Base-by-base conservation (phyloP, 331 rosid genomes). In the Saraca asoca region DNA sequence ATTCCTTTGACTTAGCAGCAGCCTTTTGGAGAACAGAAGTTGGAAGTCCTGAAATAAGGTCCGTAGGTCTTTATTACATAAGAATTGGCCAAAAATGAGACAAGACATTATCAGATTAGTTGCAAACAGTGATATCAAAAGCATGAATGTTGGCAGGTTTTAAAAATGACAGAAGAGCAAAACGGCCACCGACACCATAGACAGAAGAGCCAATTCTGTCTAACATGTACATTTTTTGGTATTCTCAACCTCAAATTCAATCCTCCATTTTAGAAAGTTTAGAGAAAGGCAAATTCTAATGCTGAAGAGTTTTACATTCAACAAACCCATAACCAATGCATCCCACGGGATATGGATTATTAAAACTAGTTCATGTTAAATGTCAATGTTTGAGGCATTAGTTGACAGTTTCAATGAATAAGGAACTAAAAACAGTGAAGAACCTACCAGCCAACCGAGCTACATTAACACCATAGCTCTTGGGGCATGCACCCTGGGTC, bases 401-500 rank as follows among this genome's bases (percentile, higher is more conserved):
- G 5, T 5, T 14, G 11, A 43, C 14, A 43, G 49, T 43, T 43
- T 12, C 6, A 43, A 20, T 45, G 10, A 24, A 63, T n/a, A 18
- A 38, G 43, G 11, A 39, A 39, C 51, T 58, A 13, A 62, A 59
- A 68, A 50, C 13, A 33, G 31, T 8, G 61, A 70, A 48, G 24
- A 51, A 7, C 9, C 85, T 83, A 90, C 96, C 96, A 62, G 99
- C 99, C 80, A 94, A 62, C 58, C 91, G 91, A 16, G 99, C 96
- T 74, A 94, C 90, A 62, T 90, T 90, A 70, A 90, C 96, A 52
- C 96, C 99, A 83, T 90, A 94, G 84, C 99, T 90, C 84, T 88
- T 94, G 57, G 99, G 99, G 76, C 99, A 94, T 41, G 96, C 88
- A 78, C 97, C 97, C 4, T 71, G 69, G 11, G 84, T 88, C 80